phyloP scores from a whole-genome alignment of 1,284 basidiomycete species.

The Fomitopsis schrenkii region DNA sequence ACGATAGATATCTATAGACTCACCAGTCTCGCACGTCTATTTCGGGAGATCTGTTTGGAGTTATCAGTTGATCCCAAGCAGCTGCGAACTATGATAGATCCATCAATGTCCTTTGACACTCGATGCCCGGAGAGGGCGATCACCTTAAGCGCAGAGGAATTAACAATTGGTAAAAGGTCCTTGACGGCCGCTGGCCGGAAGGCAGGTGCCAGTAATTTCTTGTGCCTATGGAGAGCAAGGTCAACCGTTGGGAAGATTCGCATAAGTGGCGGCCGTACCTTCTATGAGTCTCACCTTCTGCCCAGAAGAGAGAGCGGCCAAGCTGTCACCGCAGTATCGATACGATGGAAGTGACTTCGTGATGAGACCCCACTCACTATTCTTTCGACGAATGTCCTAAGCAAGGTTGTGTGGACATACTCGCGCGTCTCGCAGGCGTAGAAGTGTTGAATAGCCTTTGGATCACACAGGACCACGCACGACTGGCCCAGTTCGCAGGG shows the following conservation, averaged over 20 bases:
- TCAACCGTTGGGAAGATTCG: neutral
- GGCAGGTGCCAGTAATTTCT: conserved; percentile 36
- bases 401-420: conserved; percentile 33
- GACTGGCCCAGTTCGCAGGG: conserved; percentile 36
- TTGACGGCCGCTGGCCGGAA: conserved; percentile 39
- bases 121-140: no score
- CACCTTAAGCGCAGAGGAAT: conserved; percentile 49
- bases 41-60: conserved; percentile 27
- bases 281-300: conserved; percentile 49
- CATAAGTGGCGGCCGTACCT: conserved; percentile 12
- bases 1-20: neutral
- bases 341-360: no score
- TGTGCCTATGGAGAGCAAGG: conserved; percentile 28
- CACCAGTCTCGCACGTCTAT: conserved; percentile 49
- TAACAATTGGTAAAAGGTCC: conserved; percentile 32
- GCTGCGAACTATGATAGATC: neutral
- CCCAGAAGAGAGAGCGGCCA: conserved; percentile 44
- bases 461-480: conserved; percentile 45
- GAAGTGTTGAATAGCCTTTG: conserved; percentile 50
- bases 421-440: conserved; percentile 45
- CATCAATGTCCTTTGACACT: no score
- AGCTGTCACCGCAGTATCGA: conserved; percentile 28
- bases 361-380: neutral
- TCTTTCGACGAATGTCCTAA: conserved; percentile 35
- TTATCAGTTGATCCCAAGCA: conserved; percentile 47